Conservation (phyloP, 1,284 basidiomycete genomes). For the Tylopilus orsonianus region DNA sequence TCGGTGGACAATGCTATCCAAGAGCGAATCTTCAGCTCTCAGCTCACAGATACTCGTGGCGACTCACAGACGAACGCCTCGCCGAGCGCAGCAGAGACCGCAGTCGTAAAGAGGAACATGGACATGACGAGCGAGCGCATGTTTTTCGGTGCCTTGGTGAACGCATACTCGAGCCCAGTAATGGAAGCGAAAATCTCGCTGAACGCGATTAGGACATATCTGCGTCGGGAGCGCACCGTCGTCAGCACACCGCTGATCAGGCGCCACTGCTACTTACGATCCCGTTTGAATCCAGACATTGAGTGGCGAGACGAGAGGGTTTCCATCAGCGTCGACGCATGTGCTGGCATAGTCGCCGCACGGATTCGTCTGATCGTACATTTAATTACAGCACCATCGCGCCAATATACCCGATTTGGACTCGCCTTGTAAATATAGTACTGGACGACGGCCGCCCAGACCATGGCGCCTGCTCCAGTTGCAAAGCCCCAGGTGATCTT, state of each 20-base stretch:
- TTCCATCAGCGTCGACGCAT: slow-evolving; percentile 45
- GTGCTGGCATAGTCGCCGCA: slow-evolving; percentile 61
- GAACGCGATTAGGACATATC: slow-evolving; percentile 67
- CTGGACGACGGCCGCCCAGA: slow-evolving; percentile 66
- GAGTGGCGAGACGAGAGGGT: slow-evolving; percentile 51
- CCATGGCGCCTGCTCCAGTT: slow-evolving; percentile 58
- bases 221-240: slow-evolving; percentile 14
- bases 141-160: slow-evolving; percentile 81
- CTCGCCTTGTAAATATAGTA: slow-evolving; percentile 70
- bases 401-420: not conserved
- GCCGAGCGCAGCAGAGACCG: slow-evolving; percentile 62
- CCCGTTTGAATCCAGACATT: slow-evolving; percentile 80
- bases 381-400: not conserved
- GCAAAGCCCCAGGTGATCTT: slow-evolving; percentile 78
- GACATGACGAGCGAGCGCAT: slow-evolving; percentile 81
- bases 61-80: slow-evolving; percentile 65
- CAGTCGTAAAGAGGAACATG: slow-evolving; percentile 69
- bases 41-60: not conserved
- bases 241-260: not conserved
- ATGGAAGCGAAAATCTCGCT: slow-evolving; percentile 85
- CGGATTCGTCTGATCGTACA: slow-evolving; percentile 48
- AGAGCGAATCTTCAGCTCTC: no score
- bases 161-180: slow-evolving; percentile 87
- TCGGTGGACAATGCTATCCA: slow-evolving; percentile 47
- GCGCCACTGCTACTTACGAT: slow-evolving; percentile 36